Percentiles rank a stretch among this genome's conserved stretches.
Evolutionary conservation across 1,284 basidiomycete genomes (phyloP).

Genomic region (Kwoniella shivajii): DNA sequence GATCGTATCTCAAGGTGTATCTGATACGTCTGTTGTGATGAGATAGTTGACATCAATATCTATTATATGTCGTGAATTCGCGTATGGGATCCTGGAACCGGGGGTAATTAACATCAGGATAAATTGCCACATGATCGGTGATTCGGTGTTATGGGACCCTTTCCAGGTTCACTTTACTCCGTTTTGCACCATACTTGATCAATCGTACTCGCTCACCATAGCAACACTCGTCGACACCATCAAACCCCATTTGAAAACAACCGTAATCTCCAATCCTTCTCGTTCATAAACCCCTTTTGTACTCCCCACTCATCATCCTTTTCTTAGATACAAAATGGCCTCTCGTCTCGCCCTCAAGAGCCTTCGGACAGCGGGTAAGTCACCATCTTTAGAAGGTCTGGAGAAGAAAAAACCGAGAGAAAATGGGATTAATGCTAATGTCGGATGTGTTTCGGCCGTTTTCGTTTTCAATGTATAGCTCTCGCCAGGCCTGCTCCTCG

Average conservation of each 20-base stretch:
- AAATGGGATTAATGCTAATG: constrained; percentile 1
- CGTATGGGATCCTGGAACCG: too few species aligned
- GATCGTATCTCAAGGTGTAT: constrained; percentile 1
- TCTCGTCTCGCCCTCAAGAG: constrained; percentile 54
- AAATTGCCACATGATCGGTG: neutral
- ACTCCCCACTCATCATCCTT: constrained; percentile 21
- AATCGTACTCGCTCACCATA: neutral
- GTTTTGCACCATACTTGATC: neutral
- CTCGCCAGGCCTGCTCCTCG: constrained; percentile 40
- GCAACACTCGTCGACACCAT: neutral
- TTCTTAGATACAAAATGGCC: constrained; percentile 52
- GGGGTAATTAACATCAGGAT: too few species aligned
- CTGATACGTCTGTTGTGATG: too few species aligned
- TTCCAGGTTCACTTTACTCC: neutral
- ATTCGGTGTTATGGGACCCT: neutral
- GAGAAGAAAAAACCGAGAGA: neutral
- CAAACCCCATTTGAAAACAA: neutral
- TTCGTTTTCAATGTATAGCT: constrained; percentile 16
- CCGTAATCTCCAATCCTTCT: neutral
- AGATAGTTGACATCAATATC: too few species aligned
- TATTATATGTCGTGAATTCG: too few species aligned
- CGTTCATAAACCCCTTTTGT: constrained; percentile 9
- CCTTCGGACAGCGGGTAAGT: constrained; percentile 50
- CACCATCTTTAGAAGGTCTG: neutral
- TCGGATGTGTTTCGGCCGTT: constrained; percentile 12